Evolutionary conservation across 768 basidiomycete species (phyloP).

Genomic region (Mycena capillaripes): DNA sequence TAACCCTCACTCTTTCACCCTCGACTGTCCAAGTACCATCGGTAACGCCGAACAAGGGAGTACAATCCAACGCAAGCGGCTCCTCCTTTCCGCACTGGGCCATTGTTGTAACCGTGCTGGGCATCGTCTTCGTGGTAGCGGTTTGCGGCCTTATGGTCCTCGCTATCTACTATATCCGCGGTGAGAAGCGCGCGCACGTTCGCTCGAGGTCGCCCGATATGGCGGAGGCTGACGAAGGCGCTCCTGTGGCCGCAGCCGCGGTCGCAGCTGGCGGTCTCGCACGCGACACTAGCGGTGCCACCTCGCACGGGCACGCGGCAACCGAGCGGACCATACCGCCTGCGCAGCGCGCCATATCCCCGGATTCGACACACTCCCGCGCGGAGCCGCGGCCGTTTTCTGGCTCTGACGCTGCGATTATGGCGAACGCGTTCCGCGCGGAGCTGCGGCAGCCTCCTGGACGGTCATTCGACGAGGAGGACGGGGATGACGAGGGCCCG

Average conservation of each 20-base stretch:
- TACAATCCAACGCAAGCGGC: constrained; percentile 58
- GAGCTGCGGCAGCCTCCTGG: constrained; percentile 87
- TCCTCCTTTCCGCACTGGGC: constrained; percentile 87
- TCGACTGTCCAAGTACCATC: too few species aligned
- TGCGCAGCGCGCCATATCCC: constrained; percentile 55
- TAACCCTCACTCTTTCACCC: neutral
- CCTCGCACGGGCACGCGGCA: neutral
- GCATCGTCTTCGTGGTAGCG: constrained; percentile 83
- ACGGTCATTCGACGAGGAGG: constrained; percentile 69
- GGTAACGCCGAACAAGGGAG: constrained; percentile 41
- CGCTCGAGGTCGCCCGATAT: constrained; percentile 71
- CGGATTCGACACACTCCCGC: constrained; percentile 79
- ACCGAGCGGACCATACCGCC: constrained; percentile 1
- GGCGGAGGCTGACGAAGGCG: neutral
- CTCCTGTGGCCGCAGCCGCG: neutral
- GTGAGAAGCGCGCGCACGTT: constrained; percentile 55
- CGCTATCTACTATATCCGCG: constrained; percentile 75
- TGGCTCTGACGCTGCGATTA: constrained; percentile 90
- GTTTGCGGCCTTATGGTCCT: constrained; percentile 77
- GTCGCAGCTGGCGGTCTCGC: neutral
- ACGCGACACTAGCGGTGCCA: constrained; percentile 22
- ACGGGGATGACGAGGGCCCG: constrained; percentile 58
- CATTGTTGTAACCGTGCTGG: constrained; percentile 89
- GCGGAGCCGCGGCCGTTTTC: constrained; percentile 79
- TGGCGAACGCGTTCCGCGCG: constrained; percentile 92